Evolutionary conservation across 768 basidiomycete genomes (phyloP).

Genomic region (Podaxis mareebaensis): DNA sequence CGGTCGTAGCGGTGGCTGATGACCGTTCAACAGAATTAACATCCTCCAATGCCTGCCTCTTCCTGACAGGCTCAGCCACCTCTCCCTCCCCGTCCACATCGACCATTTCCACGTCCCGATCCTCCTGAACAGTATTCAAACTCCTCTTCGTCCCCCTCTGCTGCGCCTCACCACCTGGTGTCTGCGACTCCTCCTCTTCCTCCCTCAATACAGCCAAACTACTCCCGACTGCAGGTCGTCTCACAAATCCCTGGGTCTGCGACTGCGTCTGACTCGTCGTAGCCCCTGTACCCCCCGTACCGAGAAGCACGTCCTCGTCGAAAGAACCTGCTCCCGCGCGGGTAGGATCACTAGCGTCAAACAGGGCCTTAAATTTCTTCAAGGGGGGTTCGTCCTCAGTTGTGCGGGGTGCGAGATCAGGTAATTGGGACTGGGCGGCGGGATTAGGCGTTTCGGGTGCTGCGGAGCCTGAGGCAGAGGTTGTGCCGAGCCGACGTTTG

Average conservation of each 20-base stretch:
- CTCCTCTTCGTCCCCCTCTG: constrained; percentile 39
- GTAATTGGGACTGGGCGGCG: constrained; percentile 19
- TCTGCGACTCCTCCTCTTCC: constrained; percentile 55
- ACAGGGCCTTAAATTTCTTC: constrained; percentile 72
- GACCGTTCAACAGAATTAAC: constrained; percentile 33
- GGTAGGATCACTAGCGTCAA: constrained; percentile 60
- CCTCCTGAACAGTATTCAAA: constrained; percentile 31
- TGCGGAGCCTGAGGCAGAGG: constrained; percentile 22
- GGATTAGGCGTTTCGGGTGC: background rate
- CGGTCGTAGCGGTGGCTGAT: background rate
- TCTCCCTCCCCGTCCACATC: constrained; percentile 24
- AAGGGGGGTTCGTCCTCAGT: constrained; percentile 52
- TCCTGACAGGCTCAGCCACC: constrained; percentile 28
- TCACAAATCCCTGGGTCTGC: constrained; percentile 27
- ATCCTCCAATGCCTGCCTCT: constrained; percentile 45
- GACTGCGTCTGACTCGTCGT: constrained; percentile 35
- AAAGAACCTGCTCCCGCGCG: constrained; percentile 23
- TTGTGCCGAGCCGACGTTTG: constrained; percentile 54
- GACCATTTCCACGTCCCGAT: constrained; percentile 41
- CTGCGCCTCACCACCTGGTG: constrained; percentile 10
- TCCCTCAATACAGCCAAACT: constrained; percentile 42
- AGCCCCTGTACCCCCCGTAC: constrained; percentile 15
- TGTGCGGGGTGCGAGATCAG: constrained; percentile 18
- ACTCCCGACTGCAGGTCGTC: constrained; percentile 13
- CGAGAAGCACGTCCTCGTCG: constrained; percentile 21